phyloP scores from a whole-genome alignment of 331 rosid genomes.

The Stylosanthes scabra region DNA sequence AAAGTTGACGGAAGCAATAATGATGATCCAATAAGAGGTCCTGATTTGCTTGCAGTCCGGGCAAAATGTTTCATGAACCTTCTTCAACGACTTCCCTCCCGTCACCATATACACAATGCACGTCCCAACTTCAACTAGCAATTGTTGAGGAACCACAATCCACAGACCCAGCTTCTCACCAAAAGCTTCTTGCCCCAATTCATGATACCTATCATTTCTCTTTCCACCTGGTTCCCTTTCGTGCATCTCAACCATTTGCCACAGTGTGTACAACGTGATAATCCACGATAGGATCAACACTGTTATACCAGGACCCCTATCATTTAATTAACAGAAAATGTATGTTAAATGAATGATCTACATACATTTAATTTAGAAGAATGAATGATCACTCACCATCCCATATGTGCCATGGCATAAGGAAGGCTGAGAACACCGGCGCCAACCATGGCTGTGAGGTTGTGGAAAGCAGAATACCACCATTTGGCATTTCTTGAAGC shows the following conservation, averaged over 20 bases:
- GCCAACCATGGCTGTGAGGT: slow-evolving; percentile 31
- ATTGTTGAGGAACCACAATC: neutral
- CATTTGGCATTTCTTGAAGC: slow-evolving; percentile 67
- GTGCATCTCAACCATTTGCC: slow-evolving; percentile 67
- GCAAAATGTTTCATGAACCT: slow-evolving; percentile 35
- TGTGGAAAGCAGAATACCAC: slow-evolving; percentile 75
- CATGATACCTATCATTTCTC: neutral
- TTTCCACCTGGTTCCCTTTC: neutral
- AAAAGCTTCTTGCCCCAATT: neutral
- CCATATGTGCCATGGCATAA: slow-evolving; percentile 58
- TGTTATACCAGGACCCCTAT: slow-evolving; percentile 61
- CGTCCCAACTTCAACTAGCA: neutral
- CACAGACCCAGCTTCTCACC: neutral
- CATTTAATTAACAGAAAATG: too few relatives aligned
- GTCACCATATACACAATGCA: slow-evolving; percentile 16
- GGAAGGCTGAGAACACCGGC: slow-evolving; percentile 5
- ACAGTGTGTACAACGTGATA: slow-evolving; percentile 53
- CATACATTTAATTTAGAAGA: neutral
- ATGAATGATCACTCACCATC: slow-evolving; percentile 48
- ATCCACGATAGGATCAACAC: slow-evolving; percentile 18
- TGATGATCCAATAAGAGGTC: slow-evolving; percentile 48
- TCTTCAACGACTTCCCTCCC: slow-evolving; percentile 5
- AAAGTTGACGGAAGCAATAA: slow-evolving; percentile 51
- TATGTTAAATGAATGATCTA: neutral
- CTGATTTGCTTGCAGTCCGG: slow-evolving; percentile 40